Percentiles rank a stretch among this genome's conserved stretches.
Evolutionary conservation across 352 stramenopile species (phyloP).

Genomic region (Pythium sukuiense): DNA sequence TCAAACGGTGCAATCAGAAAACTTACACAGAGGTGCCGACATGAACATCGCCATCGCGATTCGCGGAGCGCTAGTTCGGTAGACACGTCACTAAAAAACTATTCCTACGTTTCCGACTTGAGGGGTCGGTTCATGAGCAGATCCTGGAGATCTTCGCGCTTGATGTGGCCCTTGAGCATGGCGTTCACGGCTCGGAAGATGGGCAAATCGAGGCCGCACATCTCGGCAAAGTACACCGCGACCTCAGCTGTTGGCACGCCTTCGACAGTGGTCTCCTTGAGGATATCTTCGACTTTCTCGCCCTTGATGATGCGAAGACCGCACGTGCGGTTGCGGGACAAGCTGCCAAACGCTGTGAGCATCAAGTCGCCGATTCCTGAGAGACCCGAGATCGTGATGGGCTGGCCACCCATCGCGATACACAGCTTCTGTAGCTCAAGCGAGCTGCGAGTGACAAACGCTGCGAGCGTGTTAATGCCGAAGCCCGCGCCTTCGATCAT

Average conservation of each 20-base stretch:
- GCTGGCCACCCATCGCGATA: conserved; percentile 92
- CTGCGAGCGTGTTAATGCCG: conserved; percentile 94
- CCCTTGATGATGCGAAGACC: conserved; percentile 93
- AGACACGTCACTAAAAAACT: no score
- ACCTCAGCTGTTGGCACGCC: conserved; percentile 96
- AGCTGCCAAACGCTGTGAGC: conserved; percentile 95
- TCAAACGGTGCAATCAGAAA: no score
- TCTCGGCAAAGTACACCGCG: conserved; percentile 88
- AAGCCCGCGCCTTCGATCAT: conserved; percentile 97
- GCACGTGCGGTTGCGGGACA: conserved; percentile 95
- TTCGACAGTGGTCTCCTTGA: conserved; percentile 89
- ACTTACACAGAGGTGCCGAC: no score
- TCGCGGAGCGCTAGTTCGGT: no score
- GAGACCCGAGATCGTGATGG: conserved; percentile 95
- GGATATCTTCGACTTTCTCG: conserved; percentile 92
- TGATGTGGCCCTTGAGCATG: conserved; percentile 83
- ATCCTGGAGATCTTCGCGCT: conserved; percentile 68
- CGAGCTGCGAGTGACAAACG: conserved; percentile 95
- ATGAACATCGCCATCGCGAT: no score
- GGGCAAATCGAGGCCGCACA: conserved; percentile 89
- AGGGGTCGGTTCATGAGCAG: conserved; percentile 82
- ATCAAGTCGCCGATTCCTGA: conserved; percentile 93
- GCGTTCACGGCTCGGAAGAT: conserved; percentile 88
- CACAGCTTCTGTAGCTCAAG: conserved; percentile 96
- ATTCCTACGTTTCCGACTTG: conserved; percentile 65